A percentile compares a stretch with the other conserved stretches of the same genome.
Evolutionary conservation across 345 rosid genomes (phyloP).

Genomic region (Reutealis trisperma): DNA sequence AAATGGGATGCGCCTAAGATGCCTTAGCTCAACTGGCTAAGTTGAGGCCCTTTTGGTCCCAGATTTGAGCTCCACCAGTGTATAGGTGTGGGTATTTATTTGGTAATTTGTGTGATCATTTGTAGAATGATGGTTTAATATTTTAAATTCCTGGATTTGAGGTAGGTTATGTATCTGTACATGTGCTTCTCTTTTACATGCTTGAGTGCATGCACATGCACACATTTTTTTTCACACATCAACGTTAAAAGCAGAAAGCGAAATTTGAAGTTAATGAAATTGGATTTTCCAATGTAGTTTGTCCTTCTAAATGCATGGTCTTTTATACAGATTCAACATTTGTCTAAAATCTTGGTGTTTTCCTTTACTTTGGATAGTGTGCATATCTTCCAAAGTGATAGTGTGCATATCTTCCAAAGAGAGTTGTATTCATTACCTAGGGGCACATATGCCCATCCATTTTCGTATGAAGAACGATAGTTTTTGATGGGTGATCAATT

Average conservation of each 20-base stretch:
- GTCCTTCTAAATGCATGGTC: background rate
- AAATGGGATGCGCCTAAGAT: too few relatives aligned
- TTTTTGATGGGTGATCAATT: background rate
- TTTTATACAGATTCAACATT: background rate
- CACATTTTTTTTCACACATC: background rate
- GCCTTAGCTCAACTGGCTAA: too few relatives aligned
- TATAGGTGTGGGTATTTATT: too few relatives aligned
- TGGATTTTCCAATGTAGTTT: background rate
- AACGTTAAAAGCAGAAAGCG: background rate
- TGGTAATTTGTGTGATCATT: too few relatives aligned
- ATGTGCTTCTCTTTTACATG: background rate
- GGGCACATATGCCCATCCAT: background rate
- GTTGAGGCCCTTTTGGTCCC: too few relatives aligned
- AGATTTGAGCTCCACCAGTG: too few relatives aligned
- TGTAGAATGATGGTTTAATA: too few relatives aligned
- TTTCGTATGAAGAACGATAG: background rate
- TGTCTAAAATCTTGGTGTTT: too few relatives aligned
- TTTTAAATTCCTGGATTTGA: too few relatives aligned
- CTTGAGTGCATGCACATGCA: too few relatives aligned
- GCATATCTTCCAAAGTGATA: background rate
- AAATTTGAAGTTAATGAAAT: background rate
- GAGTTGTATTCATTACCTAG: background rate
- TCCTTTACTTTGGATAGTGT: background rate
- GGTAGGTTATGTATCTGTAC: background rate
- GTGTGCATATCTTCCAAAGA: background rate